Evolutionary conservation across 345 rosid genomes (phyloP), one percentile per base, ranked within the genome.

Genomic region (Orychophragmus violaceus): DNA sequence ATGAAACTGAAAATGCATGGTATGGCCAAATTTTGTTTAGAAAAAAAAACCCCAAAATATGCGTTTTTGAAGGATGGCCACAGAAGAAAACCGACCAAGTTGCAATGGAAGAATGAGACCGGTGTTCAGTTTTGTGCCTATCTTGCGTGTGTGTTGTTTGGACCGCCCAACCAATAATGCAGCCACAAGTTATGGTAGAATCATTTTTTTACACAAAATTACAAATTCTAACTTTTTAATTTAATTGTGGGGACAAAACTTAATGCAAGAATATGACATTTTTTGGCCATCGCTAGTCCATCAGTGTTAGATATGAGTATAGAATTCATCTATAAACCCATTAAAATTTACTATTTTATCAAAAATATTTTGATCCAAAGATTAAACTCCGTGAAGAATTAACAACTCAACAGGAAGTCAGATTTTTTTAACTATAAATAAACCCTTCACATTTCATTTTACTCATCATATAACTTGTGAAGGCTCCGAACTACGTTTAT

Each of bases 81-180:
- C 49, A 44, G 41, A 73, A 67, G 63, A 66, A 60, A 53, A 44
- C 77, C 73, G 59, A 60, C 77, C 68, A 74, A 60, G 59, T 66
- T 60, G 72, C 58, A 74, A n/a, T 67, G 73, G 67, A 66, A 74
- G 72, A 74, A 66, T 74, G 49, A 60, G 73, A 67, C 73, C 36
- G 57, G 13, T 39, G 64, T 59, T 22, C 35, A 61, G 25, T 59
- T 64, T 37, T 54, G 16, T 25, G 50, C 25, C 30, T 66, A 32
- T 67, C 62, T 53, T 74, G 6, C 53, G 49, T 48, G 44, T 66
- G 66, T 59, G 68, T 63, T 63, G 62, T 66, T 63, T 69, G 69
- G 62, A 70, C 79, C 75, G 75, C 52, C 79, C 75, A 70, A 13
- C 68, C 71, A 70, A 70, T 76, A 39, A 76, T 69, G 59, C 67